Evolutionary conservation across 1,284 basidiomycete species (phyloP).

Genomic region (Ustilago sp.): DNA sequence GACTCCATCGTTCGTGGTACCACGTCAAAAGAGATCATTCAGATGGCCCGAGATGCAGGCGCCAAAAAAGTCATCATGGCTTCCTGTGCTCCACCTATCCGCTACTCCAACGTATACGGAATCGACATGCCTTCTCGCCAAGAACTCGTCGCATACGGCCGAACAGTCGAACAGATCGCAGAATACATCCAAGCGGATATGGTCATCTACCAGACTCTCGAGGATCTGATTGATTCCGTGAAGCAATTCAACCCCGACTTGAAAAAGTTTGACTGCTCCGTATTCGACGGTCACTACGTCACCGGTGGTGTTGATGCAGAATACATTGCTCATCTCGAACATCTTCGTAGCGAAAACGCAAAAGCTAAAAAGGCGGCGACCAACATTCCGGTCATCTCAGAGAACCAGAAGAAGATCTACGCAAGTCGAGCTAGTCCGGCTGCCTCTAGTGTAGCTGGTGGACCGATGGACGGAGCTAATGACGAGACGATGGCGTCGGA

Average conservation of each 20-base stretch:
- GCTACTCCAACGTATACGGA: constrained; percentile 95
- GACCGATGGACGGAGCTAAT: constrained; percentile 28
- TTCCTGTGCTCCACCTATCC: constrained; percentile 96
- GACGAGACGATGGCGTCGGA: constrained; percentile 50
- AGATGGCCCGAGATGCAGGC: constrained; percentile 99
- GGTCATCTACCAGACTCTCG: constrained; percentile 96
- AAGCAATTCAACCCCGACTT: constrained; percentile 86
- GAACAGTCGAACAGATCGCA: constrained; percentile 82
- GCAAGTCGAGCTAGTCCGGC: constrained; percentile 42
- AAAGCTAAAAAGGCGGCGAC: constrained; percentile 72
- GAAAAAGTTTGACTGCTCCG: constrained; percentile 90
- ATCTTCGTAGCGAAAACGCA: constrained; percentile 84
- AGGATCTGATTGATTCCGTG: constrained; percentile 89
- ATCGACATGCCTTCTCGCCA: constrained; percentile 98
- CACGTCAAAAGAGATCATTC: constrained; percentile 97
- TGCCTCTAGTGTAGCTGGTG: constrained; percentile 39
- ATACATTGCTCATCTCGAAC: constrained; percentile 84
- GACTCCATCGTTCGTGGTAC: constrained; percentile 99
- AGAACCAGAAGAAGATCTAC: constrained; percentile 50
- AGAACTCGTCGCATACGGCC: constrained; percentile 91
- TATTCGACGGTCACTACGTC: constrained; percentile 96
- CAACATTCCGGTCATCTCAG: constrained; percentile 39
- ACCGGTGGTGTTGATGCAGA: constrained; percentile 92
- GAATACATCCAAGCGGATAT: constrained; percentile 91
- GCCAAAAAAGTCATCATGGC: constrained; percentile 98